phyloP scores from a whole-genome alignment of 441 rosid species.

The Adansonia madagascariensis region DNA sequence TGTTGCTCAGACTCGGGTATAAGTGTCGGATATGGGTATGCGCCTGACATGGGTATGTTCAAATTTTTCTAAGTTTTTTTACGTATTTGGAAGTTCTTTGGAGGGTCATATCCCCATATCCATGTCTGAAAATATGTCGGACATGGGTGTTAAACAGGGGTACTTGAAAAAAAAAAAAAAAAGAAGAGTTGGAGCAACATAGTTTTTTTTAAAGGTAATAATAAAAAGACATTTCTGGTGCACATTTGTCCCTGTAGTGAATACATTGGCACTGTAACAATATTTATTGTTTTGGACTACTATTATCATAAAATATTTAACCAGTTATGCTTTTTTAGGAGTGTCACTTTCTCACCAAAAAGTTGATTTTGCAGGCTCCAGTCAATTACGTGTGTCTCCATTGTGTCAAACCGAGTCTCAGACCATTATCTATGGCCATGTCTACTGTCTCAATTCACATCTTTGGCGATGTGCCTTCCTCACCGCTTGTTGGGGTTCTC shows the following conservation, averaged over 20 bases:
- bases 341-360: slow-evolving; percentile 4
- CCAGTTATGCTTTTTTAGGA: slow-evolving; percentile 8
- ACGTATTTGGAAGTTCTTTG: no score
- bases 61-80: no score
- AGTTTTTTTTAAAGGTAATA: no score
- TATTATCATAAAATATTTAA: slow-evolving; percentile 11
- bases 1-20: no score
- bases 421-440: slow-evolving; percentile 73
- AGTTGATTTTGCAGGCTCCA: slow-evolving; percentile 51
- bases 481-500: slow-evolving; percentile 71
- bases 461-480: slow-evolving; percentile 80
- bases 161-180: no score
- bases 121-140: no score
- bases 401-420: slow-evolving; percentile 69
- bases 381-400: slow-evolving; percentile 73
- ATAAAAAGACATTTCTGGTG: not conserved
- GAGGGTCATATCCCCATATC: no score
- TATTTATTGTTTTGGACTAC: not conserved
- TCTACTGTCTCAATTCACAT: slow-evolving; percentile 73
- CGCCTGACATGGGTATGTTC: no score
- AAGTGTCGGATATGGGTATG: no score
- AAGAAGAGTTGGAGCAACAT: no score
- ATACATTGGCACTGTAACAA: not conserved
- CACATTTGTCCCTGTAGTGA: not conserved
- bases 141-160: no score